phyloP scores from a whole-genome alignment of 2,329 filamentous ascomycete species.

The Colletotrichum gloeosporioides region DNA sequence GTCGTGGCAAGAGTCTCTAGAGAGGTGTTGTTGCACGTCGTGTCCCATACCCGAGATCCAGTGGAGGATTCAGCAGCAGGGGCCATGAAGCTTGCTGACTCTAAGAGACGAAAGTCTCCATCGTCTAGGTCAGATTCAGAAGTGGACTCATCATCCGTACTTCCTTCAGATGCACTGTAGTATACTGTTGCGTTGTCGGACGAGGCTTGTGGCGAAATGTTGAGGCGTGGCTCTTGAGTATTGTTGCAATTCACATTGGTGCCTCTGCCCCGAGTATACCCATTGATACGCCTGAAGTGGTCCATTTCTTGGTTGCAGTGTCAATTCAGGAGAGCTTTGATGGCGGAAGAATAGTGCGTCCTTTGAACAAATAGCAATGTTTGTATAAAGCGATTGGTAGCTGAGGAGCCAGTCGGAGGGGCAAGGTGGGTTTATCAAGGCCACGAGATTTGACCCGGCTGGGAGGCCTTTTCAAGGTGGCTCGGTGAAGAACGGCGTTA shows the following conservation, averaged over 20 bases:
- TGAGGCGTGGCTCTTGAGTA: neutral
- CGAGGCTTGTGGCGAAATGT: neutral
- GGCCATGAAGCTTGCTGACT: neutral
- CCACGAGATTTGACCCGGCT: neutral
- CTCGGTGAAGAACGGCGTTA: neutral
- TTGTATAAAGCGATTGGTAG: neutral
- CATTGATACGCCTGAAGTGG: neutral
- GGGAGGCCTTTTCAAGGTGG: neutral
- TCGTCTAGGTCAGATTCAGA: neutral
- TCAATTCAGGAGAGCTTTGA: neutral
- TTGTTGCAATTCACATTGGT: neutral
- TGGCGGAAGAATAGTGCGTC: accelerated
- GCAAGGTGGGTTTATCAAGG: neutral
- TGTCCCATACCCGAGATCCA: neutral
- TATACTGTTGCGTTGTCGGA: neutral
- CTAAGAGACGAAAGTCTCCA: neutral
- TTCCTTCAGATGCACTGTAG: neutral
- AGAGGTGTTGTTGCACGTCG: neutral
- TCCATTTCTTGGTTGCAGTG: neutral
- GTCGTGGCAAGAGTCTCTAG: neutral
- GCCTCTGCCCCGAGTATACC: neutral
- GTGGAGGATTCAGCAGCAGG: neutral
- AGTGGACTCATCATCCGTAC: neutral
- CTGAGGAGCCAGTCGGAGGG: neutral
- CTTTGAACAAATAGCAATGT: neutral